phyloP scores from a whole-genome alignment of 345 rosid species.

The Heritiera fomes region DNA sequence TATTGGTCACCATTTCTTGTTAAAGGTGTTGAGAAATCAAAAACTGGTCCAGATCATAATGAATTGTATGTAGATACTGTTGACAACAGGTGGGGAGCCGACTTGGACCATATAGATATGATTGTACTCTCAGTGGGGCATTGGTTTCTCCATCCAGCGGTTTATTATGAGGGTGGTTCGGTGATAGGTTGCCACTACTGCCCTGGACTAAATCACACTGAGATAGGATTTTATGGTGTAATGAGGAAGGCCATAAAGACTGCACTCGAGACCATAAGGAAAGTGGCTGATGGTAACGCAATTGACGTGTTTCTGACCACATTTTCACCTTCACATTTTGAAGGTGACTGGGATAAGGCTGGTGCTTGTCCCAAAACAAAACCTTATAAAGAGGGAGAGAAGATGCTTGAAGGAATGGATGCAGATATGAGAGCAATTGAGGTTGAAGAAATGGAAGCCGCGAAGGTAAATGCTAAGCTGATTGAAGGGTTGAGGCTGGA shows the following conservation, averaged over 20 bases:
- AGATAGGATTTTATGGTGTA: constrained; percentile 74
- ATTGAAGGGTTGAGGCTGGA: constrained; percentile 45
- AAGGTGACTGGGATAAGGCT: constrained; percentile 90
- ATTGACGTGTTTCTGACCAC: constrained; percentile 57
- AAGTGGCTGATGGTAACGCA: constrained; percentile 27
- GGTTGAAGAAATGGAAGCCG: constrained; percentile 58
- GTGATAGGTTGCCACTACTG: constrained; percentile 86
- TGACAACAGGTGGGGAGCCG: constrained; percentile 79
- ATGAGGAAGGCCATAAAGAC: constrained; percentile 74
- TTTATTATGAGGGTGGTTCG: constrained; percentile 60
- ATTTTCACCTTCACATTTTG: constrained; percentile 90
- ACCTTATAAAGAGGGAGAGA: constrained; percentile 72
- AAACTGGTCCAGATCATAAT: constrained; percentile 59
- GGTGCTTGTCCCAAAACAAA: constrained; percentile 81
- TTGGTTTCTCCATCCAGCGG: constrained; percentile 93
- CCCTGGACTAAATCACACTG: constrained; percentile 64
- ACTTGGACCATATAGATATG: constrained; percentile 53
- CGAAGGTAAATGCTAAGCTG: constrained; percentile 33
- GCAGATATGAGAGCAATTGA: constrained; percentile 70
- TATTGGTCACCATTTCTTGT: constrained; percentile 98
- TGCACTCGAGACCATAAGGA: constrained; percentile 50
- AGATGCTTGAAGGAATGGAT: constrained; percentile 70
- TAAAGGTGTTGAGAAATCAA: constrained; percentile 73
- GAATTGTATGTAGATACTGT: constrained; percentile 60
- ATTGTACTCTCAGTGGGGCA: constrained; percentile 79